Base-by-base conservation (phyloP, 2,329 filamentous ascomycete species). In the Colletotrichum aenigma region DNA sequence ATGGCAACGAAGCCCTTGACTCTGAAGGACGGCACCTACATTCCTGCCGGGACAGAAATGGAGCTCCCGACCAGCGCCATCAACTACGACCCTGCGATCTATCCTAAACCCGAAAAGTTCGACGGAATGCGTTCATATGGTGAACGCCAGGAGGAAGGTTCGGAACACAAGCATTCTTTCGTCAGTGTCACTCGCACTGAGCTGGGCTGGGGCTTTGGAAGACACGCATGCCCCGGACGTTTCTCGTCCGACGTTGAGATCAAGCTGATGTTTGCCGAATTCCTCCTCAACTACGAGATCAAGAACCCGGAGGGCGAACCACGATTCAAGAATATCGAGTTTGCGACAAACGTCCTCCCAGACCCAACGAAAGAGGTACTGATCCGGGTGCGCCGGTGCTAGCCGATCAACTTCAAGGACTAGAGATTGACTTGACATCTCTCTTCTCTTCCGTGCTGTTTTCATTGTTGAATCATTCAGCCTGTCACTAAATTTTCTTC, bases 91-190 rank as follows among this genome's bases (percentile, higher is more conserved):
- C 78, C 82, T 16, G 81, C 81, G 3, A 55, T 76, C 78, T 87
- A 84, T 77, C 79, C 81, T 8, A 80, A 84, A n/a, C 84, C 87
- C 10, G 83, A 86, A 16, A 83, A 81, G 2, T 87, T 89, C 65
- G 88, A 89, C 72, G 84, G 86, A 9, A 77, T 89, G 64, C 87
- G 88, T 65, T 89, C 89, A 80, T 88, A 87, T 79, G 85, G 82
- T 34, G 78, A 86, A 70, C 84, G 86, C 3, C 81, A 86, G 67
- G 36, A 66, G 34, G 60, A 38, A 4, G 38, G 60, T 2, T 61
- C 76, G 10, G 67, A 77, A 43, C 74, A 78, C 43, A 75, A 79
- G 24, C 82, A 86, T 77, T 86, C 87, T 78, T 86, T 87, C 71
- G 85, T 84, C 30, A 84, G 82, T 77, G 83, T 84, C 62, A 80